These are phyloP conservation scores for Syncephalastrum sp. DNA, from an alignment of 371 early-diverging fungal genomes.

Conservation along the genomic window DNA sequence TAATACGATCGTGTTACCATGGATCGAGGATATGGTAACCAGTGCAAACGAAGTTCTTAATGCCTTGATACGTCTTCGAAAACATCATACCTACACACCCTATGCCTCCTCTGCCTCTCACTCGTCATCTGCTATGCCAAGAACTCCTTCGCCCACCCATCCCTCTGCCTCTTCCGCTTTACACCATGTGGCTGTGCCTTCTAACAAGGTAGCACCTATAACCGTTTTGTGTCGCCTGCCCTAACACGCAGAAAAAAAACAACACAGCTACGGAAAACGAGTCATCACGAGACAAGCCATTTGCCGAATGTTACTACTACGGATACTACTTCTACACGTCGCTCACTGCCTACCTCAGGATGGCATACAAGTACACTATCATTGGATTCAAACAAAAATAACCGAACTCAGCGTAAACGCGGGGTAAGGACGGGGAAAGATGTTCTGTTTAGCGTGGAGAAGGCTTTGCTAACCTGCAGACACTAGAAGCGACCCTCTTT, in stretches of 20 bases:
- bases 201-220: neutral
- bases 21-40: slow-evolving; percentile 46
- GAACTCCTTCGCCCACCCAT: neutral
- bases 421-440: slow-evolving; percentile 21
- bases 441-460: slow-evolving; percentile 1
- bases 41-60: slow-evolving; percentile 43
- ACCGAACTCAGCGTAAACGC: slow-evolving; percentile 7
- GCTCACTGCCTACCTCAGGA: slow-evolving; percentile 9
- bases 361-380: slow-evolving; percentile 15
- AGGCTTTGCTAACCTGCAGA: neutral
- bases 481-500: slow-evolving; percentile 39
- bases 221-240: neutral
- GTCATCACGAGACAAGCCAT: neutral
- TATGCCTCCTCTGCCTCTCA: neutral
- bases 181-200: neutral
- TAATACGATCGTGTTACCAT: slow-evolving; percentile 22
- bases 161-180: neutral
- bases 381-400: slow-evolving; percentile 18
- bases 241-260: slow-evolving; percentile 6
- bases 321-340: slow-evolving; percentile 5
- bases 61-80: slow-evolving; percentile 40
- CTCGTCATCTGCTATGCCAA: neutral
- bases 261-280: slow-evolving; percentile 7
- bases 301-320: neutral
- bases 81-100: slow-evolving; percentile 24